Evolutionary conservation across 805 yeast genomes (phyloP).

Genomic region (Yarrowia sp.): DNA sequence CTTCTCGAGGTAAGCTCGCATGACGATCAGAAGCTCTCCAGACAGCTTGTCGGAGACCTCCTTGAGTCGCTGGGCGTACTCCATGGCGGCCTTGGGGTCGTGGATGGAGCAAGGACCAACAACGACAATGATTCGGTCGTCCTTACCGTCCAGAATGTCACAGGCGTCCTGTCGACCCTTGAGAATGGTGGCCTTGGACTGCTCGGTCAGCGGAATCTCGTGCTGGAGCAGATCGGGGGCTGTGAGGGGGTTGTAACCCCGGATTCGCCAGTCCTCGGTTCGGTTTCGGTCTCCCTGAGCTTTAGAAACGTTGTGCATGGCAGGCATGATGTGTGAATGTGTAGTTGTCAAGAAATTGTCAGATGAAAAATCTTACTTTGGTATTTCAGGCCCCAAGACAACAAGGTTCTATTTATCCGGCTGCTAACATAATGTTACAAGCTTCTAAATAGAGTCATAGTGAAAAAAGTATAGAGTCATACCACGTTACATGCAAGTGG

Average conservation of each 20-base stretch:
- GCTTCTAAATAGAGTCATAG: not conserved
- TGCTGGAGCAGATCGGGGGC: slow-evolving; percentile 91
- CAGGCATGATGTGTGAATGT: not conserved
- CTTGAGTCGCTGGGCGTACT: slow-evolving; percentile 69
- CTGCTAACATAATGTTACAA: not conserved
- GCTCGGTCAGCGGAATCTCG: slow-evolving; percentile 66
- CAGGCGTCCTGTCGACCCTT: slow-evolving; percentile 74
- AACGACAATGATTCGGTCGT: slow-evolving; percentile 82
- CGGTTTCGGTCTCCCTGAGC: slow-evolving; percentile 26
- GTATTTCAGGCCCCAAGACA: not conserved
- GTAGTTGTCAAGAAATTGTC: not conserved
- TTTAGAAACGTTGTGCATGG: slow-evolving; percentile 18
- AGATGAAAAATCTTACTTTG: slow-evolving; percentile 2
- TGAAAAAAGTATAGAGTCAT: not conserved
- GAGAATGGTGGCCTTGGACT: slow-evolving; percentile 59
- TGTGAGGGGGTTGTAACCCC: slow-evolving; percentile 92
- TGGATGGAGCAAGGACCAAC: slow-evolving; percentile 98
- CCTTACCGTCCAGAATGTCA: slow-evolving; percentile 70
- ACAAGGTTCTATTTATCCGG: slow-evolving; percentile 13
- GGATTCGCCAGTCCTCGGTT: slow-evolving; percentile 38
- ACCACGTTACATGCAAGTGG: slow-evolving; percentile 9
- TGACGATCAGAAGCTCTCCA: slow-evolving; percentile 76
- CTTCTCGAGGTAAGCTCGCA: slow-evolving; percentile 97
- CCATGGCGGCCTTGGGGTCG: slow-evolving; percentile 88
- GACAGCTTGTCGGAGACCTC: slow-evolving; percentile 58